Evolutionary conservation across 129 eudicot species (phyloP), one percentile per base, ranked within the genome.

Genomic region (Tagetes patula): DNA sequence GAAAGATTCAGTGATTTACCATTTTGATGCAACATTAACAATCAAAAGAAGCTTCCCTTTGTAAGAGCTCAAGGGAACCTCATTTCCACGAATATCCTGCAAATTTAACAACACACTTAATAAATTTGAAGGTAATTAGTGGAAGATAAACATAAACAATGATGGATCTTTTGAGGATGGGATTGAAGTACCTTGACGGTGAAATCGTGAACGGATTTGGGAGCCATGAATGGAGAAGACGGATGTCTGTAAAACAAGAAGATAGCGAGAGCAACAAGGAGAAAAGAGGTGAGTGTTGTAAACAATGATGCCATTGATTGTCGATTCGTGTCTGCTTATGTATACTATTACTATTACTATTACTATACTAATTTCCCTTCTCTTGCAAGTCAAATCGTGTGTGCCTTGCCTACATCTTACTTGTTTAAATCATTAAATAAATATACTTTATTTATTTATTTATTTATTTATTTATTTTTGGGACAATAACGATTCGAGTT

Each of bases 21-120:
- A 91, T 75, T 88, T 84, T 6, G 97, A 91, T 77, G 97, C 97
- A 70, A 91, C 97, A 82, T 91, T 91, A 7, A 91, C 97, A 50
- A 91, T 81, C 76, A 91, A 82, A 74, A 91, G 83, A 79, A 88
- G 90, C 82, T 91, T 91, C 77, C 96, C 96, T 33, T 70, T 75
- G 86, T 91, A 91, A 65, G 83, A 83, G 88, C 90, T 81, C 82
- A 91, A 83, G 6, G 92, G 79, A 42, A 88, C 97, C 74, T 88
- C 96, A 61, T 88, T 83, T 79, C 97, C 97, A 58, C 62, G 80
- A 31, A 84, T 83, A 86, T 91, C 97, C 97, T 91, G 88, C 41
- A 66, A 34, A 48, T 79, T 14, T 14, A 52, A 75, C 32, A 67
- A 43, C 40, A 14, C 45, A 20, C 27, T 20, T 20, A 20, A 20